Percentiles rank a stretch among this genome's conserved stretches.
These are phyloP conservation scores for Penicillium sp. DNA, from an alignment of 2,329 filamentous ascomycete species.

Conservation along the genomic window DNA sequence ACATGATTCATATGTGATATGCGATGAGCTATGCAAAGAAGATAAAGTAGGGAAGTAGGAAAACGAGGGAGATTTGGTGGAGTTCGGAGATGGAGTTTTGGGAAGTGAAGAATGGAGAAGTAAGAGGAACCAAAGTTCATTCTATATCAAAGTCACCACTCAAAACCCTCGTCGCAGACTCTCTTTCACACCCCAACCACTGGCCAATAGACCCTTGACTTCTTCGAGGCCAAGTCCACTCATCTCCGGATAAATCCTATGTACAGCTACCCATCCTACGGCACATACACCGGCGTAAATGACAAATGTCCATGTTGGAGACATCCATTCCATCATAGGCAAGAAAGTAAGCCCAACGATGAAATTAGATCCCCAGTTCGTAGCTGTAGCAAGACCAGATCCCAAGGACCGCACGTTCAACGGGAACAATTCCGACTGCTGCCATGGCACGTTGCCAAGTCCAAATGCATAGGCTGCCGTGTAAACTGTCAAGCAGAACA, in stretches of 20 bases:
- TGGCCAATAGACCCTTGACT: conserved; percentile 67
- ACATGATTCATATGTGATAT: not conserved
- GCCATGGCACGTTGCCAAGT: conserved; percentile 92
- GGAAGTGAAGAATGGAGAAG: not conserved
- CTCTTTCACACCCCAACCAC: conserved; percentile 70
- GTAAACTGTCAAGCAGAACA: conserved; percentile 76
- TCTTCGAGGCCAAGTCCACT: conserved; percentile 79
- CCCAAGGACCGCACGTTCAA: conserved; percentile 62
- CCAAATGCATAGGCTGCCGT: conserved; percentile 84
- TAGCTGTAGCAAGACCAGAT: conserved; percentile 65
- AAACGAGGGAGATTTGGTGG: not conserved
- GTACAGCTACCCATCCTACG: conserved; percentile 66
- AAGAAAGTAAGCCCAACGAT: conserved; percentile 83
- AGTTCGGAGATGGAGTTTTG: not conserved
- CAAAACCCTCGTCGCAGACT: conserved; percentile 29
- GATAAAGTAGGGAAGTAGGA: not conserved
- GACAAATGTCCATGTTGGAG: conserved; percentile 74
- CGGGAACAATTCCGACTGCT: conserved; percentile 90
- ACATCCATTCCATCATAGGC: conserved; percentile 77
- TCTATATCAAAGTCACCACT: too few species aligned
- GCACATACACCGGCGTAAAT: conserved; percentile 73
- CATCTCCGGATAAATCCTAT: conserved; percentile 82
- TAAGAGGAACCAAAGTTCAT: not conserved
- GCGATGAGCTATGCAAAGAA: not conserved
- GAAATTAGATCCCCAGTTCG: conserved; percentile 88